phyloP scores from a whole-genome alignment of 2,329 filamentous ascomycete species.

The Hypoxylon sp. region DNA sequence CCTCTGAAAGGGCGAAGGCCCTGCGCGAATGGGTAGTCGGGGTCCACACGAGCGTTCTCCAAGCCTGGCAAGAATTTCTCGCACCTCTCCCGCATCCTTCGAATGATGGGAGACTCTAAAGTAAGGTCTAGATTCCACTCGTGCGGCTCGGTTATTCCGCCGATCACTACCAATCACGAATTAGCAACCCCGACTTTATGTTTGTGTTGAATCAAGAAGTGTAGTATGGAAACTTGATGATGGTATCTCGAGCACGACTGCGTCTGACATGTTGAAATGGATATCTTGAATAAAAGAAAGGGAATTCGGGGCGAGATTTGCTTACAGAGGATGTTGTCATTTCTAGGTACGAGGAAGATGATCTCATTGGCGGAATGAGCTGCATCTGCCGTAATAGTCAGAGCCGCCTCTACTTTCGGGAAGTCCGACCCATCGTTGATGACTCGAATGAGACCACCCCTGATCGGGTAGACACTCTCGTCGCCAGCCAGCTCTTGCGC shows the following conservation, averaged over 20 bases:
- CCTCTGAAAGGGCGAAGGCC: conserved; percentile 57
- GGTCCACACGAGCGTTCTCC: conserved; percentile 56
- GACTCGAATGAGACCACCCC: conserved; percentile 59
- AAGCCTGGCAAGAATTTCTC: conserved; percentile 58
- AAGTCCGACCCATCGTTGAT: conserved; percentile 60
- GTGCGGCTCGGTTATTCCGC: conserved; percentile 55
- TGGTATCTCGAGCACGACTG: not conserved
- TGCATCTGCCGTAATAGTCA: conserved; percentile 58
- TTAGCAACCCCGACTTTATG: conserved; percentile 21
- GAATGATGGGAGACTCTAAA: conserved; percentile 55
- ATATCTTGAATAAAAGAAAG: conserved; percentile 3
- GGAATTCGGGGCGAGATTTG: conserved; percentile 7
- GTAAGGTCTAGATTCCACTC: conserved; percentile 55
- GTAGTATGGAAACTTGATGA: not conserved
- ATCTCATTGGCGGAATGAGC: conserved; percentile 55
- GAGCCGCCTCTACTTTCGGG: conserved; percentile 56
- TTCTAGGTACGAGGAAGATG: conserved; percentile 59
- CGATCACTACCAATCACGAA: conserved; percentile 49
- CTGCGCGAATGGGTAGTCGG: conserved; percentile 58
- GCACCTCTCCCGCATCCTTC: conserved; percentile 58
- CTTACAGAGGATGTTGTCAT: conserved; percentile 57
- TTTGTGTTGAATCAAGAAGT: not conserved
- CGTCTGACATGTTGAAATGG: not conserved
- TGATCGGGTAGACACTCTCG: conserved; percentile 57
- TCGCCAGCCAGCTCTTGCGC: conserved; percentile 55